Percentiles rank a stretch among this genome's conserved stretches.
phyloP scores from a whole-genome alignment of 176 grass and related monocot species.

The Carex myosuroides region DNA sequence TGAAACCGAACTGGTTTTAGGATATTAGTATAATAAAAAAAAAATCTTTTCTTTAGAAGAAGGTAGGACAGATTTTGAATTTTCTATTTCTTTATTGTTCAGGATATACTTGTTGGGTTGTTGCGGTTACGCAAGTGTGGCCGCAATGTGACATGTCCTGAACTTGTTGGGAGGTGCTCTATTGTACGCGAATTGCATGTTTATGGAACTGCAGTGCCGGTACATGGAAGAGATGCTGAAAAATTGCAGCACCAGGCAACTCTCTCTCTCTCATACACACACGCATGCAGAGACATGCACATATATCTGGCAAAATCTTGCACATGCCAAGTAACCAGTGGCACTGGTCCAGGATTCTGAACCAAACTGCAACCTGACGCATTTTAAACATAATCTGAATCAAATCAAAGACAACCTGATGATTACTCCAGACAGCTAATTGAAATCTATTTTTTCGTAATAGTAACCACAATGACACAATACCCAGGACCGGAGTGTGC shows the following conservation, averaged over 20 bases:
- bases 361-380: neutral
- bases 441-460: neutral
- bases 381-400: neutral
- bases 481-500: neutral
- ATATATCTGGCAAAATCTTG: neutral
- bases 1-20: too few relatives aligned
- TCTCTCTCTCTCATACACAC: neutral
- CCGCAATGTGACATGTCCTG: slow-evolving; percentile 75
- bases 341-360: neutral
- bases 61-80: neutral
- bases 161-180: slow-evolving; percentile 82
- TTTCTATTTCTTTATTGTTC: slow-evolving; percentile 26
- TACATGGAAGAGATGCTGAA: slow-evolving; percentile 77
- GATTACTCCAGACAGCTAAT: neutral
- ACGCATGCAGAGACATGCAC: neutral
- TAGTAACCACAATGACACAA: neutral
- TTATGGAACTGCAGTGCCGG: slow-evolving; percentile 96
- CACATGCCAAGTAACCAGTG: neutral
- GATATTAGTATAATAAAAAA: too few relatives aligned
- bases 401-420: neutral
- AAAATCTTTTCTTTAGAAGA: neutral
- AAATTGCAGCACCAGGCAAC: slow-evolving; percentile 91
- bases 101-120: slow-evolving; percentile 93
- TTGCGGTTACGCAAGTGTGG: slow-evolving; percentile 82
- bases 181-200: slow-evolving; percentile 98